Conservation (phyloP, 2,329 filamentous ascomycete species). For the Colletotrichum cuscutae region DNA sequence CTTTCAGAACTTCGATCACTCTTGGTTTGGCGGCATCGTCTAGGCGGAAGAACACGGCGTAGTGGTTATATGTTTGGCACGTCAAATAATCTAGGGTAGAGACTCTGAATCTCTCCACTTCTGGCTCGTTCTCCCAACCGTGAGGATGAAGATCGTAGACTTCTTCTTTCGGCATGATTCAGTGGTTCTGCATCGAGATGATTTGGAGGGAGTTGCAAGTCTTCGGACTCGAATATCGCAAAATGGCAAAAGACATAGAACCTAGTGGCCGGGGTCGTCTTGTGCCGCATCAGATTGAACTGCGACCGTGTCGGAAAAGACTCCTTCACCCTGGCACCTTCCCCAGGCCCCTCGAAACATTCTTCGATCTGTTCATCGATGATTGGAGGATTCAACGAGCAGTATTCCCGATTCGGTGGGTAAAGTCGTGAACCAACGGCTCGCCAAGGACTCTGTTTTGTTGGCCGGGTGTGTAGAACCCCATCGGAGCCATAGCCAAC, state of each 20-base stretch:
- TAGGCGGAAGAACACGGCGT: constrained; percentile 51
- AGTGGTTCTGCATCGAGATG: too few relatives aligned
- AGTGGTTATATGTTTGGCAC: constrained; percentile 48
- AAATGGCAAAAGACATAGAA: background rate
- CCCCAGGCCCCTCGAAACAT: background rate
- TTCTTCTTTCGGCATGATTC: constrained; percentile 43
- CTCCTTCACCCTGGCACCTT: background rate
- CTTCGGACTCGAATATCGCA: background rate
- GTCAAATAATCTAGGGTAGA: constrained; percentile 51
- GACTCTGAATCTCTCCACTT: constrained; percentile 48
- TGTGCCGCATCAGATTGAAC: background rate
- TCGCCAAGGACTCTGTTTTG: background rate
- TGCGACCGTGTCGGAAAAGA: background rate
- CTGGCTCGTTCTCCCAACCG: constrained; percentile 49
- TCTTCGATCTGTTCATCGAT: background rate
- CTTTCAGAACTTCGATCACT: constrained; percentile 42
- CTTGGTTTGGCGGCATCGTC: constrained; percentile 39
- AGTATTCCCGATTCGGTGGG: background rate
- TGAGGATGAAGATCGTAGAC: constrained; percentile 43
- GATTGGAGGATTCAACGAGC: background rate
- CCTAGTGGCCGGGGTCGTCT: background rate
- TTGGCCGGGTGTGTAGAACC: background rate
- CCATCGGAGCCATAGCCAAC: background rate
- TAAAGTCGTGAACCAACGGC: background rate
- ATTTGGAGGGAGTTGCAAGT: background rate